Base-by-base conservation (phyloP, 441 rosid species). In the Jatropha multifida region DNA sequence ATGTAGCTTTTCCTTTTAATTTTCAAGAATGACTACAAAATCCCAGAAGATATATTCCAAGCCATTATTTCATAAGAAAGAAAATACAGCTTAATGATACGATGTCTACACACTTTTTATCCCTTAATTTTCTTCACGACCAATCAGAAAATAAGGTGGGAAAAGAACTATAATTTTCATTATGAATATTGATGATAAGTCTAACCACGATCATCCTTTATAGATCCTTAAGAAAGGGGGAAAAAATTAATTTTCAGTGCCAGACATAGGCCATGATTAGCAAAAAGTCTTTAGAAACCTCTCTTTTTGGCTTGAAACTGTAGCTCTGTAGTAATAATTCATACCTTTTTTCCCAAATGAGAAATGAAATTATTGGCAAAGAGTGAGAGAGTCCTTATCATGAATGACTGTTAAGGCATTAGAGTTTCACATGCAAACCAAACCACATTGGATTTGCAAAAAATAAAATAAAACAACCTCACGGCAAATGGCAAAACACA, bases 401-500 rank as follows among this genome's bases (percentile, higher is more conserved):
- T 13, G 14, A 20, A 48, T 7, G 13, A 37, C 72, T 13, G 27
- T 65, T 10, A 14, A 67, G 14, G 40, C 71, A 46, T 32, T 67
- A 52, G 23, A 51, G 3, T 69, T 69, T 69, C 61, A 69, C 48
- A 54, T 69, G 48, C 72, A 69, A 37, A 69, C 46, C 46, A 32
- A 69, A 37, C 46, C 61, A 69, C 72, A 26, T 7, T 6, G 46
- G 58, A 17, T 26, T 26, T 26, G 23, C 27, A 12, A 66, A 66
- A 44, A 5, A 1, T 4, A n/a, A 42, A 44, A 37, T 4, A 2
- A 37, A 52, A 11, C 7, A 32, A 69, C 5, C 27, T 3, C 26
- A 32, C 78, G 46, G 23, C 49, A 77, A 51, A 68, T 55, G 49
- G 78, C 64, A 73, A 70, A 74, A 18, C 66, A 58, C 51, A 41